phyloP scores from a whole-genome alignment of 2,329 filamentous ascomycete species.

The Claviceps lovelessii region DNA sequence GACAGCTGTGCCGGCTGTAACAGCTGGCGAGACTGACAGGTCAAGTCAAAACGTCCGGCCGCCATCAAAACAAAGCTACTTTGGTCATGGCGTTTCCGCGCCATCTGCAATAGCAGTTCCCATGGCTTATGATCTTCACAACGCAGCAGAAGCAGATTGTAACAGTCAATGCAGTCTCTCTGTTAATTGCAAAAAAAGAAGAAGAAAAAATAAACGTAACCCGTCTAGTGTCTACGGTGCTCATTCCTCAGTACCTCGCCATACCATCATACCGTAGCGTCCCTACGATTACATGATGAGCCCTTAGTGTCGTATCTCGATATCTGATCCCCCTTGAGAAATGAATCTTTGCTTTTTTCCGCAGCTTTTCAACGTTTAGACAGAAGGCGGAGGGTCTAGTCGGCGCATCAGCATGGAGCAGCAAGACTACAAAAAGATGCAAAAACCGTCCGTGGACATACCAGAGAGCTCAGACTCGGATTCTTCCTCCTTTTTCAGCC shows the following conservation, averaged over 20 bases:
- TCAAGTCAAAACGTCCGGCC: neutral
- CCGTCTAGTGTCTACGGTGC: neutral
- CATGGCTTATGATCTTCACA: neutral
- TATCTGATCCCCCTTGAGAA: neutral
- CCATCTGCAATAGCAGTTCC: neutral
- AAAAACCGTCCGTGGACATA: conserved; percentile 6
- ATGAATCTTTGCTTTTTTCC: neutral
- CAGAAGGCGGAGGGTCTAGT: neutral
- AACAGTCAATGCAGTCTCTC: neutral
- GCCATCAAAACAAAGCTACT: neutral
- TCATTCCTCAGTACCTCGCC: neutral
- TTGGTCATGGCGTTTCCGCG: neutral
- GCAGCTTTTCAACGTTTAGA: neutral
- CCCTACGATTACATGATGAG: neutral
- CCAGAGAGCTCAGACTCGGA: conserved; percentile 14
- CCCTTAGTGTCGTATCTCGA: neutral
- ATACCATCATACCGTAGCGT: neutral
- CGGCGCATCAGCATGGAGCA: neutral
- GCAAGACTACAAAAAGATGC: neutral
- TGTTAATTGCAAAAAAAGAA: neutral
- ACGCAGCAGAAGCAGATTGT: neutral
- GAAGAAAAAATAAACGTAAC: neutral
- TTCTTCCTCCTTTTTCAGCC: conserved; percentile 12
- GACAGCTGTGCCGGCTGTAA: conserved; percentile 2
- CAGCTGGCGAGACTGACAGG: conserved; percentile 1